phyloP scores from a whole-genome alignment of 2,329 filamentous ascomycete genomes.

The Achaetomium macrosporum region DNA sequence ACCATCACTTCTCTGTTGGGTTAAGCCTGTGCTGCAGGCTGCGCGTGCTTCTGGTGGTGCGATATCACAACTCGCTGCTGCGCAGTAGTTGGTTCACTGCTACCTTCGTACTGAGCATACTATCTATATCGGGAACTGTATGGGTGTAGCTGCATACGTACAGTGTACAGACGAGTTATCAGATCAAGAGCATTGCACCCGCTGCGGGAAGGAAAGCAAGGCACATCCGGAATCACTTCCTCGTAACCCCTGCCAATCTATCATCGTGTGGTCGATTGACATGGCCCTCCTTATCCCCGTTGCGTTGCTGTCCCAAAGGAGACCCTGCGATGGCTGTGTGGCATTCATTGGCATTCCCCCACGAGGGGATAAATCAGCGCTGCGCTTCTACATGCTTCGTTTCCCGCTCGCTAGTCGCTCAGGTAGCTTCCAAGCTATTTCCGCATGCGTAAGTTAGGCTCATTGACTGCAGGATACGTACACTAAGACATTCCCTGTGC shows the following conservation, averaged over 20 bases:
- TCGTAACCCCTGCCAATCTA: too few species aligned
- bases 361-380: slow-evolving; percentile 5
- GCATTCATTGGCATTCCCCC: slow-evolving; percentile 6
- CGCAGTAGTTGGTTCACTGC: background rate
- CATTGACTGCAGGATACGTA: too few species aligned
- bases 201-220: too few species aligned
- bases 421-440: too few species aligned
- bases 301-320: slow-evolving; percentile 1
- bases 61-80: background rate
- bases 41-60: background rate
- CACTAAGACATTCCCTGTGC: too few species aligned
- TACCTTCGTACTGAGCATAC: background rate
- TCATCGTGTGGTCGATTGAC: too few species aligned
- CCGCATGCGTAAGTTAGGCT: too few species aligned
- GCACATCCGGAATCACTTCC: too few species aligned
- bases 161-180: too few species aligned
- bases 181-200: too few species aligned
- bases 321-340: slow-evolving; percentile 14
- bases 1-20: background rate
- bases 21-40: background rate
- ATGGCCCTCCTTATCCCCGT: background rate
- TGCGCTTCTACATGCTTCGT: slow-evolving; percentile 6
- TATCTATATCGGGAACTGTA: too few species aligned
- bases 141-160: too few species aligned
- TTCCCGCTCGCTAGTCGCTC: background rate